phyloP scores from a whole-genome alignment of 2,329 filamentous ascomycete species.

The Hyphodiscus sp. region DNA sequence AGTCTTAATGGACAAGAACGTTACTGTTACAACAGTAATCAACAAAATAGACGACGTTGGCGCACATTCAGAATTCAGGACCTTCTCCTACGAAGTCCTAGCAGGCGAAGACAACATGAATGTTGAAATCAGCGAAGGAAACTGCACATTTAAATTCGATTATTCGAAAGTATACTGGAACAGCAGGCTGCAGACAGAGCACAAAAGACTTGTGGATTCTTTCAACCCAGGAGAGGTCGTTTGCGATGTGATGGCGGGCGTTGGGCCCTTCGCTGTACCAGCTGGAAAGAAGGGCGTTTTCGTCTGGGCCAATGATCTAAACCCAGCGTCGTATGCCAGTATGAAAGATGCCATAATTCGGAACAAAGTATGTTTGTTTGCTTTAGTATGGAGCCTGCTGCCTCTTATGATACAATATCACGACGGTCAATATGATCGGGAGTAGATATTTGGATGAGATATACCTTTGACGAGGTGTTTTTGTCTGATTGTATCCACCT shows the following conservation, averaged over 20 bases:
- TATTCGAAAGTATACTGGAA: slow-evolving; percentile 99
- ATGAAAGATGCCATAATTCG: slow-evolving; percentile 62
- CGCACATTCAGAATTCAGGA: slow-evolving; percentile 76
- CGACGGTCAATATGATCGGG: slow-evolving; percentile 20
- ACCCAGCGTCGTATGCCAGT: slow-evolving; percentile 76
- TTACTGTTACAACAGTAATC: slow-evolving; percentile 77
- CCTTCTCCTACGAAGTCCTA: slow-evolving; percentile 87
- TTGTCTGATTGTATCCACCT: slow-evolving; percentile 8
- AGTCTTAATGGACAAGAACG: slow-evolving; percentile 86
- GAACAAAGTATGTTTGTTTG: slow-evolving; percentile 62
- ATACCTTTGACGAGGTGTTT: slow-evolving; percentile 15
- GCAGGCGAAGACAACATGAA: slow-evolving; percentile 75
- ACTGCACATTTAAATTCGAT: slow-evolving; percentile 86
- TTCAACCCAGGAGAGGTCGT: slow-evolving; percentile 85
- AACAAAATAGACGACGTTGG: slow-evolving; percentile 93
- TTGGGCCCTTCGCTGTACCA: slow-evolving; percentile 90
- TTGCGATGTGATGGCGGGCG: slow-evolving; percentile 94
- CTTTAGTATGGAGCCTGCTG: not conserved
- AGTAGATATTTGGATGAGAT: slow-evolving; percentile 11
- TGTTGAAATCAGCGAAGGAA: slow-evolving; percentile 74
- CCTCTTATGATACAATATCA: slow-evolving; percentile 15
- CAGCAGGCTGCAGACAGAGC: slow-evolving; percentile 81
- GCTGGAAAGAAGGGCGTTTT: slow-evolving; percentile 86
- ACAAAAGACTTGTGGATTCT: slow-evolving; percentile 67
- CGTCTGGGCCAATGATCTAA: slow-evolving; percentile 95